phyloP scores from a whole-genome alignment of 495 filamentous ascomycete genomes.

The Pyrenopolyporus hunteri region DNA sequence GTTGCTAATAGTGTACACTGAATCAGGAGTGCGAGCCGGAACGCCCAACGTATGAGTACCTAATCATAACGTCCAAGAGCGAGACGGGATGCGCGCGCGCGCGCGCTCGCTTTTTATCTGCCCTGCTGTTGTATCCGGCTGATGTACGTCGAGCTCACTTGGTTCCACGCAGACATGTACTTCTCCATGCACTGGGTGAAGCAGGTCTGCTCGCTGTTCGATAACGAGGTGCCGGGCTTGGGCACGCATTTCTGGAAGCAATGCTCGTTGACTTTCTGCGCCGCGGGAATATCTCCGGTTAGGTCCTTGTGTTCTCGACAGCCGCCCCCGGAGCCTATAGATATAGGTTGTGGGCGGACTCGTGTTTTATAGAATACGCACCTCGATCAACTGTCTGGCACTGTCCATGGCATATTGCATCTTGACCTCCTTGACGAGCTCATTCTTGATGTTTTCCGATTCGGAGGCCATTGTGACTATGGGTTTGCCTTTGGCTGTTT shows the following conservation, averaged over 20 bases:
- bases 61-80: no score
- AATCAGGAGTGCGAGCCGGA: background rate
- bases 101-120: no score
- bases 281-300: background rate
- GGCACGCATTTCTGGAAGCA: slow-evolving; percentile 95
- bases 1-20: slow-evolving; percentile 17
- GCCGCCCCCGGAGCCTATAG: no score
- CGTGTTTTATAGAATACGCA: slow-evolving; percentile 45
- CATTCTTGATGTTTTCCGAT: slow-evolving; percentile 63
- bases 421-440: slow-evolving; percentile 75
- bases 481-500: background rate
- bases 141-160: slow-evolving; percentile 77
- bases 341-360: background rate
- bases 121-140: slow-evolving; percentile 71
- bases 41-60: background rate
- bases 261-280: slow-evolving; percentile 92
- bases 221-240: slow-evolving; percentile 78
- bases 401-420: slow-evolving; percentile 77
- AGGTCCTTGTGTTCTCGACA: background rate
- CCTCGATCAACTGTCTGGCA: slow-evolving; percentile 75
- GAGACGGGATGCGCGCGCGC: no score
- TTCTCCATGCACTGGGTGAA: slow-evolving; percentile 93
- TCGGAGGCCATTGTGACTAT: slow-evolving; percentile 42
- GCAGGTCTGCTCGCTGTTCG: slow-evolving; percentile 75
- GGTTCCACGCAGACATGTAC: slow-evolving; percentile 94